phyloP scores from a whole-genome alignment of 352 stramenopile species.

The Phytophthora aleatoria region DNA sequence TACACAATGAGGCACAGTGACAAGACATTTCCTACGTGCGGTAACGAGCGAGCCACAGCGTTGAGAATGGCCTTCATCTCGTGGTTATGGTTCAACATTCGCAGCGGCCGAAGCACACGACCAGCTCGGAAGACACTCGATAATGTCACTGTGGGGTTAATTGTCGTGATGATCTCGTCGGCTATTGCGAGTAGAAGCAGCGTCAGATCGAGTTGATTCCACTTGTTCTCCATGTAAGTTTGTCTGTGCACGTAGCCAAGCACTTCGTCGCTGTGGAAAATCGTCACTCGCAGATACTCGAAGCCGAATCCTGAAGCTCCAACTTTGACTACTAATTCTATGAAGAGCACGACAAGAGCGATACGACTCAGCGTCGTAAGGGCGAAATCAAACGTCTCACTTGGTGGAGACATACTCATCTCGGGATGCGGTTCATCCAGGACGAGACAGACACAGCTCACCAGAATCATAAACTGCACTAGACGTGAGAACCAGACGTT shows the following conservation, averaged over 20 bases:
- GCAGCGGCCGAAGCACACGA: constrained; percentile 66
- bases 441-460: constrained; percentile 74
- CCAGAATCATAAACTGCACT: constrained; percentile 72
- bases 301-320: constrained; percentile 58
- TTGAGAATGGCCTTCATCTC: constrained; percentile 82
- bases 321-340: constrained; percentile 73
- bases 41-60: constrained; percentile 69
- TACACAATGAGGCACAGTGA: constrained; percentile 76
- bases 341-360: constrained; percentile 52
- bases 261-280: constrained; percentile 68
- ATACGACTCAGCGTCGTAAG: constrained; percentile 51
- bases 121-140: constrained; percentile 72
- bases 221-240: constrained; percentile 77
- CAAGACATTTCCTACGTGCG: constrained; percentile 77
- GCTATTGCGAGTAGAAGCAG: constrained; percentile 59
- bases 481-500: constrained; percentile 57
- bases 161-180: constrained; percentile 60
- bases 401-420: constrained; percentile 53
- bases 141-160: constrained; percentile 44
- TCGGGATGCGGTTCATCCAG: constrained; percentile 74
- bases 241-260: constrained; percentile 68
- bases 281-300: constrained; percentile 58
- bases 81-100: constrained; percentile 76
- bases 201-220: constrained; percentile 77
- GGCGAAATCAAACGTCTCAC: constrained; percentile 33